Percentiles rank a stretch among this genome's conserved stretches.
Evolutionary conservation across 2,329 filamentous ascomycete genomes (phyloP).

Genomic region (Epichloe festucae): DNA sequence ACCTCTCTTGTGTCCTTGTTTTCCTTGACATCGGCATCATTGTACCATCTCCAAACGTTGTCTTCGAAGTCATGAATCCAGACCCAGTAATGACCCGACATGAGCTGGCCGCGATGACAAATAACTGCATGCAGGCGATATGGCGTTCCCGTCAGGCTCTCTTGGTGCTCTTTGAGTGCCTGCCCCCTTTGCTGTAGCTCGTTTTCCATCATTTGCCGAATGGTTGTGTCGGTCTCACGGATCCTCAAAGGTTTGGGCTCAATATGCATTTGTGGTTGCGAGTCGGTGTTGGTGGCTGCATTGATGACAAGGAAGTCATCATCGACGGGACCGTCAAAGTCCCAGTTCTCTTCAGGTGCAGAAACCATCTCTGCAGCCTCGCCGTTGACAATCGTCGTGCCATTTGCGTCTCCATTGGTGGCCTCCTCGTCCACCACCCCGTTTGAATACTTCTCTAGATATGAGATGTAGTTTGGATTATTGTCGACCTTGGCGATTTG

Average conservation of each 20-base stretch:
- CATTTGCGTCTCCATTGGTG: not conserved
- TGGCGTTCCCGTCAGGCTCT: slow-evolving; percentile 47
- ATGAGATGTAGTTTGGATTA: slow-evolving; percentile 14
- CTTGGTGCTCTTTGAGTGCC: slow-evolving; percentile 18
- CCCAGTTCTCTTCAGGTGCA: slow-evolving; percentile 18
- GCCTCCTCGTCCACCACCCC: slow-evolving; percentile 10
- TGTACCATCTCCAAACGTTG: slow-evolving; percentile 83
- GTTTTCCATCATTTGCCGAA: slow-evolving; percentile 31
- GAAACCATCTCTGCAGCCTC: not conserved
- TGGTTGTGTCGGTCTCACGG: slow-evolving; percentile 13
- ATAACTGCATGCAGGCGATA: slow-evolving; percentile 89
- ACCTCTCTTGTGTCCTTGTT: slow-evolving; percentile 53
- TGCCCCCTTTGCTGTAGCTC: slow-evolving; percentile 23
- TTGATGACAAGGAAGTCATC: slow-evolving; percentile 22
- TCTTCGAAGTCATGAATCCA: slow-evolving; percentile 85
- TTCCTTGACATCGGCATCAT: slow-evolving; percentile 70
- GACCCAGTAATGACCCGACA: slow-evolving; percentile 88
- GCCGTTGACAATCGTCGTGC: not conserved
- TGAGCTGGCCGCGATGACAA: slow-evolving; percentile 65
- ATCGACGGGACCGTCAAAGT: slow-evolving; percentile 26
- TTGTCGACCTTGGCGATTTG: slow-evolving; percentile 15
- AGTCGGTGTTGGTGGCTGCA: slow-evolving; percentile 3
- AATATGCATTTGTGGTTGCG: not conserved
- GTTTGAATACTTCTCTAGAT: slow-evolving; percentile 15
- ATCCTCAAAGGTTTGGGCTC: slow-evolving; percentile 10